Percentiles rank a stretch among this genome's conserved stretches.
These are phyloP conservation scores for Tolypocladium endophyticum DNA, from an alignment of 2,329 filamentous ascomycete genomes.

Conservation along the genomic window DNA sequence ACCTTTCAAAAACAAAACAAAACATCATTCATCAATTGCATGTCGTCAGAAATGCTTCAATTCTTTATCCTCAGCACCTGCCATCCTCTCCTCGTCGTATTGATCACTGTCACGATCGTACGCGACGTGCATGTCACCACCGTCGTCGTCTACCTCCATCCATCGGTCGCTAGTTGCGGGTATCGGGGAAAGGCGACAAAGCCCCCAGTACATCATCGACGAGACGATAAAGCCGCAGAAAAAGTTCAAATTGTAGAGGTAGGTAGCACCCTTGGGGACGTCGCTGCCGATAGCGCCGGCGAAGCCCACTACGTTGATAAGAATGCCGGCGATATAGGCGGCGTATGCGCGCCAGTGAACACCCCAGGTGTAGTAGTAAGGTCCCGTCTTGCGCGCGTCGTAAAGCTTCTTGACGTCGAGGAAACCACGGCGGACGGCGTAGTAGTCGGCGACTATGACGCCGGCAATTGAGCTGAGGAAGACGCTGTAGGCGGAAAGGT, in stretches of 20 bases:
- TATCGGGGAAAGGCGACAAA: constrained; percentile 61
- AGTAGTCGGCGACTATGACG: constrained; percentile 86
- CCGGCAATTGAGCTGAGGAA: constrained; percentile 91
- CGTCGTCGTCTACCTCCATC: constrained; percentile 63
- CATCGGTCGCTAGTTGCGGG: constrained; percentile 65
- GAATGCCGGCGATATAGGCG: constrained; percentile 72
- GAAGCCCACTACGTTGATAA: constrained; percentile 89
- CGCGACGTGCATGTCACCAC: constrained; percentile 40
- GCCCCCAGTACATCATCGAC: constrained; percentile 51
- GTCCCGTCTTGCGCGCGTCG: constrained; percentile 52
- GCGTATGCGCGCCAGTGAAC: constrained; percentile 76
- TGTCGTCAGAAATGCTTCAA: constrained; percentile 7
- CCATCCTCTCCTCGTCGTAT: constrained; percentile 25
- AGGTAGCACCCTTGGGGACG: constrained; percentile 69
- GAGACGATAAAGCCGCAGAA: constrained; percentile 75
- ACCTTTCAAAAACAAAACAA: neutral
- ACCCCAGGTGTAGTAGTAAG: constrained; percentile 66
- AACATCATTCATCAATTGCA: neutral
- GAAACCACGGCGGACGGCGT: constrained; percentile 72
- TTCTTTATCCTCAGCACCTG: neutral
- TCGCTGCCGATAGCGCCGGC: constrained; percentile 62
- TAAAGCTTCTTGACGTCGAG: constrained; percentile 72
- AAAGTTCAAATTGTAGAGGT: constrained; percentile 87
- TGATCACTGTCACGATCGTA: constrained; percentile 30
- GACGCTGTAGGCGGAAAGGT: constrained; percentile 83